These are phyloP conservation scores for Gastrolobium bilobum DNA, from an alignment of 306 rosid species.

Conservation along the genomic window DNA sequence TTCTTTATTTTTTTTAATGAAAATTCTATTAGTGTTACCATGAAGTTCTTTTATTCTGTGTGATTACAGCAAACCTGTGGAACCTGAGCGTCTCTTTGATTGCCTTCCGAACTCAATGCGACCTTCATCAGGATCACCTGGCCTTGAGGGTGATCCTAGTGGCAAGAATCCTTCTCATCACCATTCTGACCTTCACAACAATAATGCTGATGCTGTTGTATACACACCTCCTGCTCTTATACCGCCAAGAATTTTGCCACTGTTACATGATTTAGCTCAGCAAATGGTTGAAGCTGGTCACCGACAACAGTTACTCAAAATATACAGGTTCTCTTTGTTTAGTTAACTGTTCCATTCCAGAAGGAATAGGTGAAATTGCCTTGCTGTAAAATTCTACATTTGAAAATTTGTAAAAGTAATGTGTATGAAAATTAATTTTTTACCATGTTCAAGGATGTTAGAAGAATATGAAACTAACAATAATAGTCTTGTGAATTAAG, in stretches of 20 bases:
- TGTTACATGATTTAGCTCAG: conserved; percentile 83
- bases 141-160: conserved; percentile 66
- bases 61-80: conserved; percentile 94
- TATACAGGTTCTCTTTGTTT: conserved; percentile 68
- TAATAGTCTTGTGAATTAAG: conserved; percentile 4
- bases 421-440: conserved; percentile 1
- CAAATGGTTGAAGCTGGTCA: conserved; percentile 99
- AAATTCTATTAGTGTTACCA: conserved; percentile 26
- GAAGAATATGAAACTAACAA: conserved; percentile 11
- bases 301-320: conserved; percentile 76
- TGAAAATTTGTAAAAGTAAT: conserved; percentile 36
- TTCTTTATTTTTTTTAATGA: not conserved
- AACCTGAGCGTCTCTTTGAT: conserved; percentile 96
- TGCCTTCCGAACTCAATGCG: conserved; percentile 96
- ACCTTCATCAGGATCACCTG: conserved; percentile 94
- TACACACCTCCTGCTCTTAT: conserved; percentile 91
- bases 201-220: conserved; percentile 71
- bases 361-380: conserved; percentile 38
- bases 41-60: conserved; percentile 24
- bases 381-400: conserved; percentile 31
- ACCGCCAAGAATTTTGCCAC: conserved; percentile 86
- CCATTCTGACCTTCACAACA: conserved; percentile 70
- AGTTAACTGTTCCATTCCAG: not conserved
- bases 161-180: conserved; percentile 69
- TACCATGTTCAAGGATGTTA: conserved; percentile 27